Conservation (phyloP, 345 rosid species). For the Zanthoxylum bungeanum region DNA sequence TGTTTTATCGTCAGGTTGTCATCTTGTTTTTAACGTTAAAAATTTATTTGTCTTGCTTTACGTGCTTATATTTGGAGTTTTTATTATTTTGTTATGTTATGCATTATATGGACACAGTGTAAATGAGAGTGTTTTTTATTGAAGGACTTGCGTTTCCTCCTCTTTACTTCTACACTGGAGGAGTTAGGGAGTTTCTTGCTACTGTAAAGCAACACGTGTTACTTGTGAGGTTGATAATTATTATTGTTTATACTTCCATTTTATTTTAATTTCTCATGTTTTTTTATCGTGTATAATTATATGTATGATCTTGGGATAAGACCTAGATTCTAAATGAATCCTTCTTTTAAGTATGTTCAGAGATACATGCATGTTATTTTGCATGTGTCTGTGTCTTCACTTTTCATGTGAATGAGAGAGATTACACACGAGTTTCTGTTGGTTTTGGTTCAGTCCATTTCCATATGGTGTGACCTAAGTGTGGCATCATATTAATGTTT, state of each 20-base stretch:
- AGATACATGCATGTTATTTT: neutral
- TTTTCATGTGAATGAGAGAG: neutral
- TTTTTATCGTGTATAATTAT: neutral
- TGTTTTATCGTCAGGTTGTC: conserved; percentile 80
- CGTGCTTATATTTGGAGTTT: neutral
- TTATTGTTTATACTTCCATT: neutral
- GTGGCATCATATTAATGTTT: neutral
- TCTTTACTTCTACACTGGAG: conserved; percentile 92
- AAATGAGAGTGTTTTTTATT: conserved; percentile 22
- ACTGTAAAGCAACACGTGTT: conserved; percentile 75
- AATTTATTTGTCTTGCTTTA: neutral
- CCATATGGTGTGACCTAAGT: neutral
- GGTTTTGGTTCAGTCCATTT: neutral
- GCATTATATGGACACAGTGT: too few species aligned
- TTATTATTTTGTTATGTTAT: too few species aligned
- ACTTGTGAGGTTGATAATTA: conserved; percentile 69
- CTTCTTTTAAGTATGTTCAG: neutral
- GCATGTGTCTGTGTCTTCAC: neutral
- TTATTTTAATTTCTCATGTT: neutral
- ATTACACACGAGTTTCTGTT: neutral
- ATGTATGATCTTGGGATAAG: neutral
- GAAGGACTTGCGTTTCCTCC: conserved; percentile 93
- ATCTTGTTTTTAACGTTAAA: neutral
- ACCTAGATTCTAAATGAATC: neutral
- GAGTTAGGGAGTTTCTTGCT: conserved; percentile 87